Evolutionary conservation across 169 alveolate species (phyloP).

Genomic region (Amoebophrya sp.): DNA sequence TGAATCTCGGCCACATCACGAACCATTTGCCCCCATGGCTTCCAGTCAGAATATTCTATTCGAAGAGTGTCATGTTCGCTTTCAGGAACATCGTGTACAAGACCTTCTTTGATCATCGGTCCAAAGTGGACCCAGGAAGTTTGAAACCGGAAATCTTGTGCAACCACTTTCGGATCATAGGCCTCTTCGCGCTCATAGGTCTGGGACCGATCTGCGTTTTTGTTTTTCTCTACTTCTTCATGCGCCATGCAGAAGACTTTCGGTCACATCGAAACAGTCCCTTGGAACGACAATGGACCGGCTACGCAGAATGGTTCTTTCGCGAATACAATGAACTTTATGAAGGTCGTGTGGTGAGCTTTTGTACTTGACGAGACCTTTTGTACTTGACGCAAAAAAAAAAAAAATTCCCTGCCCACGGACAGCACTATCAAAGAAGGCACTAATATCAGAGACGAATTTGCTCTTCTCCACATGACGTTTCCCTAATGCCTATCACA

Average conservation of each 20-base stretch:
- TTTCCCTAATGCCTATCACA: no score
- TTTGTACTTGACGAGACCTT: no score
- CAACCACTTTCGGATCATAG: not conserved
- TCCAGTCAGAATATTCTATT: conserved; percentile 35
- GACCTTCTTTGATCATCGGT: conserved; percentile 23
- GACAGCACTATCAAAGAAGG: no score
- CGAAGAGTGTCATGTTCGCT: conserved; percentile 33
- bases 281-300: not conserved
- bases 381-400: no score
- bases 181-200: not conserved
- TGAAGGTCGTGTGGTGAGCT: no score
- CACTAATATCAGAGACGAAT: no score
- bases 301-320: not conserved
- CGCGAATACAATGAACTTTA: not conserved
- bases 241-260: not conserved
- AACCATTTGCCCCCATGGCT: conserved; percentile 33
- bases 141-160: not conserved
- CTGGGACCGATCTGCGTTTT: not conserved
- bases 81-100: conserved; percentile 28
- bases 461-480: no score
- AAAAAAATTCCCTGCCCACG: no score
- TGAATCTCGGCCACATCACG: conserved; percentile 32
- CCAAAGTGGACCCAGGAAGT: not conserved
- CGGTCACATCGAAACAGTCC: not conserved
- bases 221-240: not conserved